phyloP scores from a whole-genome alignment of 257 asterid species.

The Nicotiana obtusifolia region DNA sequence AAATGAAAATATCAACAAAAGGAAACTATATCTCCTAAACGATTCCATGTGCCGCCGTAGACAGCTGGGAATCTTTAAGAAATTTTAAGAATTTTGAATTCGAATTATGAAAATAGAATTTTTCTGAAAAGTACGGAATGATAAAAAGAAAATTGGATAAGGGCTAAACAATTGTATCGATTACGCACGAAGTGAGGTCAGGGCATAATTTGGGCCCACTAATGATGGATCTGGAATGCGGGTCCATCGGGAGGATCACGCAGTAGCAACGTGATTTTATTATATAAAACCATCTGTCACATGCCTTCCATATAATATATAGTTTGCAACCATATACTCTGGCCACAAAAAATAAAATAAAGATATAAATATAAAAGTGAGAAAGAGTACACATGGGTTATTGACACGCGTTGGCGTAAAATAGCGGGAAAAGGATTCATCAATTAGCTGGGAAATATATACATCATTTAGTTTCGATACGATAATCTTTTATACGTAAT shows the following conservation, averaged over 20 bases:
- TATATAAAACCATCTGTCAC: background rate
- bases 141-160: background rate
- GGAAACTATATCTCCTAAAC: too few species aligned
- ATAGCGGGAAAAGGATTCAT: too few species aligned
- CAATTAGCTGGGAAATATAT: too few species aligned
- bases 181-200: background rate
- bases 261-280: background rate
- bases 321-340: too few species aligned
- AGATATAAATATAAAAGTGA: too few species aligned
- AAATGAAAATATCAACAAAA: too few species aligned
- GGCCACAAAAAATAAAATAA: background rate
- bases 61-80: background rate
- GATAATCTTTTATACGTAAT: too few species aligned
- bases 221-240: background rate
- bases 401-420: too few species aligned
- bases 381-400: too few species aligned
- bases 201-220: background rate
- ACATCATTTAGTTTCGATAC: too few species aligned
- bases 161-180: background rate
- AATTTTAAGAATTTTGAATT: too few species aligned
- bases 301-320: background rate
- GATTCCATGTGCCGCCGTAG: background rate
- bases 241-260: background rate
- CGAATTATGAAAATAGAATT: background rate
- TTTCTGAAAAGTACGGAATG: background rate